phyloP scores from a whole-genome alignment of 768 basidiomycete genomes.

The Crepidotus variabilis region DNA sequence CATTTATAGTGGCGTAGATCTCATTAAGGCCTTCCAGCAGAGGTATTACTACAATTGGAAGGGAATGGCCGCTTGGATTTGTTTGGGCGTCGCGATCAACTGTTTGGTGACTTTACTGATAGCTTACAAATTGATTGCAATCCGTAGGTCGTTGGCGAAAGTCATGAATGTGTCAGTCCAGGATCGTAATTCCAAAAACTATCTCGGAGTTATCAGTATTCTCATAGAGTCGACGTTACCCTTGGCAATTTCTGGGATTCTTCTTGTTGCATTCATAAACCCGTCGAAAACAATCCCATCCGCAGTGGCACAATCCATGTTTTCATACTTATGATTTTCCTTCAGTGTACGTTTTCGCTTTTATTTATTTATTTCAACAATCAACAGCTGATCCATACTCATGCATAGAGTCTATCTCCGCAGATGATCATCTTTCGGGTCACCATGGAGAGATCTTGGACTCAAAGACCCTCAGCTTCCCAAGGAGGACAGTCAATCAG shows the following conservation, averaged over 20 bases:
- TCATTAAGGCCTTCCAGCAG: too few species aligned
- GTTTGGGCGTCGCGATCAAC: not conserved
- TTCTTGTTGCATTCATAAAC: not conserved
- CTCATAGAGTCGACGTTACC: not conserved
- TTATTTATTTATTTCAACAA: not conserved
- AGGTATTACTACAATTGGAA: too few species aligned
- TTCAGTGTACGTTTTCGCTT: not conserved
- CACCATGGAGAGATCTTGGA: too few species aligned
- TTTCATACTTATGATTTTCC: not conserved
- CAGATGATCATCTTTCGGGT: not conserved
- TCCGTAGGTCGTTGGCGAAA: not conserved
- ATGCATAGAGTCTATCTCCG: not conserved
- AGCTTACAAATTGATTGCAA: not conserved
- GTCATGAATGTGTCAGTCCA: not conserved
- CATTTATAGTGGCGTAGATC: too few species aligned
- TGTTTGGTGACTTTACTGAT: not conserved
- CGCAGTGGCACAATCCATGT: not conserved
- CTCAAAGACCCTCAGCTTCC: too few species aligned
- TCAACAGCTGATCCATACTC: not conserved
- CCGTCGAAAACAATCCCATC: not conserved
- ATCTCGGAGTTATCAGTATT: not conserved
- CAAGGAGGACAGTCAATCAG: too few species aligned
- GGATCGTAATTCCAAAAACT: not conserved
- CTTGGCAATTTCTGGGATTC: not conserved
- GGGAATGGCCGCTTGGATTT: not conserved